Evolutionary conservation across 2,329 filamentous ascomycete species (phyloP), one percentile per base, ranked within the genome.

Genomic region (Aspergillus nomiae): DNA sequence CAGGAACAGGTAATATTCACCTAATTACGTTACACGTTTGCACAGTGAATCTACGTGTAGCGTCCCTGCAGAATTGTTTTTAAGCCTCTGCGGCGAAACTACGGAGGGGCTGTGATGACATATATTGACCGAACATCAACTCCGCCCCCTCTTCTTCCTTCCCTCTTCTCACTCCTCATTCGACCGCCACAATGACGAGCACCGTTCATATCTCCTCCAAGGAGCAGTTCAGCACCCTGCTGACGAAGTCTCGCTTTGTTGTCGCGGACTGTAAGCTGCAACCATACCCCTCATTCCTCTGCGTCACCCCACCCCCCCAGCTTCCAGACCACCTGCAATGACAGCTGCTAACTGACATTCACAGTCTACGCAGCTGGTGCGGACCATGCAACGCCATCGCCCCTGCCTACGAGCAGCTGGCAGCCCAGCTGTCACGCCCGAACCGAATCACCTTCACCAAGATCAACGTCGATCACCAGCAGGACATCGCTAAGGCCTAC

Each of bases 301-400:
- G 58, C 48, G 36, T 45, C 56, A 56, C 57, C 58, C 63, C 46
- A 63, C 64, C 64, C 56, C 64, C 64, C 57, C 38, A 34, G 60
- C 21, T 28, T n/a, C 36, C 8, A 46, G 32, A 30, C 36, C 16
- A 36, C 26, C 24, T 28, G 3, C 12, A 24, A 26, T 24, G n/a
- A 55, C 46, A 56, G 21, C n/a, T n/a, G 38, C 50, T 59, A 48
- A 45, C 72, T 68, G 12, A 26, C 41, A 10, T 26, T 10, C 71
- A 56, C 71, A 96, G 92, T 97, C 84, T 94, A 92, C 73, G 92
- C 93, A 72, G 89, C 73, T 95, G 91, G 89, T 96, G 91, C 74
- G 89, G 83, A 38, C 91, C 92, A 73, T 96, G 93, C 86, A 91
- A 92, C 71, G 84, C 87, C 67, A 93, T 98, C 69, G 91, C 90